Base-by-base conservation (phyloP, 495 filamentous ascomycete genomes). In the Sabuloglossum arenarium region DNA sequence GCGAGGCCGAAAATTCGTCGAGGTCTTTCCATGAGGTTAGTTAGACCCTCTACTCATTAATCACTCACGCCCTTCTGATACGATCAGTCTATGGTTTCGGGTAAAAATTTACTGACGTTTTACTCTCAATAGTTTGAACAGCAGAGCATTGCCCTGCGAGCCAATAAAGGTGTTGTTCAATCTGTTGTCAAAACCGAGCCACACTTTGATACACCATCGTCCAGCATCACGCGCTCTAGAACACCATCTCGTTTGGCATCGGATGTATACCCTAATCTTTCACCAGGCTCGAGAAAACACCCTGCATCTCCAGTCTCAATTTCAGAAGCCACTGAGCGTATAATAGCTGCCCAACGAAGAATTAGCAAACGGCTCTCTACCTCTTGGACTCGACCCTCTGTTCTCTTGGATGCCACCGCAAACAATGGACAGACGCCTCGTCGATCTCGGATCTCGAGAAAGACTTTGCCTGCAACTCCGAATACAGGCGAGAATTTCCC, bases 1-100 rank as follows among this genome's bases (percentile, higher is more conserved):
- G 79, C 28, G 83, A 89, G 58, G 79, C 81, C 21, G 74, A 82
- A 58, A 74, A 85, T 62, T 68, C 78, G 6, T 63, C 68, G 30
- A 64, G 69, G 43, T 72, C 74, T 57, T 54, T 81, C 11, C 64
- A 71, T 54, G 71, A 85, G 69, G 83, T 86, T 73, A 45, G 78
- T 63, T 59, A 61, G 16, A n/a, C n/a, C n/a, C 23, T 39, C 34
- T 39, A 39, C 34, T 39, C 34, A 8, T 39, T 39, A 16, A 8
- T 8, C 16, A 39, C 34, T 16, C n/a, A n/a, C n/a, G n/a, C n/a
- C n/a, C n/a, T n/a, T 39, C 34, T 39, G 16, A 8, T 39, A 39
- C 34, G 16, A 50, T 19, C 21, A 27, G 46, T 6, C n/a, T n/a
- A n/a, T n/a, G 11, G 16, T 37, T 14, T 14, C 34, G 12, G 4